A percentile compares a stretch with the other conserved stretches of the same genome.
Conservation (phyloP, 768 basidiomycete species). For the Coprinopsis cinerea region DNA sequence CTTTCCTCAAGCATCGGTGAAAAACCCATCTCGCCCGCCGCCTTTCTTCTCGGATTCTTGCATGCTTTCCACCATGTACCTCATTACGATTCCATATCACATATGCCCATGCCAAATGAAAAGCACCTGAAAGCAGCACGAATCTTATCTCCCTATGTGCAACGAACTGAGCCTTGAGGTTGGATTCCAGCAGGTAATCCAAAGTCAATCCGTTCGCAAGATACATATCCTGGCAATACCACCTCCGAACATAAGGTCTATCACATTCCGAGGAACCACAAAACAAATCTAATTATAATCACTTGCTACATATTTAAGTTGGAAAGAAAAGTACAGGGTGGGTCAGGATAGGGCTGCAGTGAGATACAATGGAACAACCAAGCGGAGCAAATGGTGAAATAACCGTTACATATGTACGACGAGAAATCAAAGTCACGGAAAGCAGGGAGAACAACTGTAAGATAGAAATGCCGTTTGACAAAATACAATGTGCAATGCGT, state of each 20-base stretch:
- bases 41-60: not conserved
- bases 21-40: not conserved
- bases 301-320: conserved; percentile 50
- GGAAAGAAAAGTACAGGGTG: conserved; percentile 64
- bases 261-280: too few species aligned
- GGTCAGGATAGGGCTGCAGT: conserved; percentile 53
- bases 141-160: not conserved
- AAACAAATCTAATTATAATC: conserved; percentile 33
- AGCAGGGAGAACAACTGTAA: conserved; percentile 49
- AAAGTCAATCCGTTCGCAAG: too few species aligned
- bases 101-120: conserved; percentile 3
- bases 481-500: conserved; percentile 58
- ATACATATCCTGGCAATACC: too few species aligned
- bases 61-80: conserved; percentile 7
- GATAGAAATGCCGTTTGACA: conserved; percentile 57
- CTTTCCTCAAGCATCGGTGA: conserved; percentile 23
- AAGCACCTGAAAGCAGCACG: not conserved
- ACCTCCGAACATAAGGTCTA: too few species aligned
- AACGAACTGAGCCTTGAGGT: too few species aligned
- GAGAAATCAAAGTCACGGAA: conserved; percentile 39
- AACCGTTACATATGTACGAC: conserved; percentile 57
- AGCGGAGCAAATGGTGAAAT: conserved; percentile 44
- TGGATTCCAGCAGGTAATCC: too few species aligned
- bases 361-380: conserved; percentile 66
- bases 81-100: not conserved